Percentiles rank a stretch among this genome's conserved stretches.
These are phyloP conservation scores for Pleurotus djamor DNA, from an alignment of 768 basidiomycete genomes.

Conservation along the genomic window DNA sequence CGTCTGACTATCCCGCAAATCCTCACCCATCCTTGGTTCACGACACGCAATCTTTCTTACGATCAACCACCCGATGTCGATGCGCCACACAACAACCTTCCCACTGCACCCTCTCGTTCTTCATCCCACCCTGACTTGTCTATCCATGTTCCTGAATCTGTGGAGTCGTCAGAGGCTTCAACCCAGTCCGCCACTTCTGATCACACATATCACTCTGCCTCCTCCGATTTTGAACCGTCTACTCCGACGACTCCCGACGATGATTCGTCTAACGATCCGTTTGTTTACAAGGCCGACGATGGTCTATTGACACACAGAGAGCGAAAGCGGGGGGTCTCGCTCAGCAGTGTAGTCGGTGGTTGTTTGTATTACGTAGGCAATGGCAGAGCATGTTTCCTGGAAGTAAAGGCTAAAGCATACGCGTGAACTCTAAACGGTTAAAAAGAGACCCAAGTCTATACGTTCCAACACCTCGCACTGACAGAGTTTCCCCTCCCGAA, in stretches of 20 bases:
- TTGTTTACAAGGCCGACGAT: conserved; percentile 24
- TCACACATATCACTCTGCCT: conserved; percentile 27
- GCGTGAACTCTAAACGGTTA: too few species aligned
- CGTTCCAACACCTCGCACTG: too few species aligned
- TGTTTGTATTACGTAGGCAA: too few species aligned
- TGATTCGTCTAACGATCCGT: conserved; percentile 34
- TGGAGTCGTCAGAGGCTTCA: conserved; percentile 42
- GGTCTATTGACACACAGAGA: conserved; percentile 23
- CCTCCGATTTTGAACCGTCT: conserved; percentile 38
- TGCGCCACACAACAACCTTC: background rate
- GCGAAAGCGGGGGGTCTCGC: too few species aligned
- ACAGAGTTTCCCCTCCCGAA: too few species aligned
- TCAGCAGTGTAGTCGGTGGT: too few species aligned
- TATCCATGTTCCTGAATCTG: conserved; percentile 1
- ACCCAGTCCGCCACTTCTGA: conserved; percentile 55
- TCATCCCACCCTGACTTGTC: conserved; percentile 8
- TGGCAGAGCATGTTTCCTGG: too few species aligned
- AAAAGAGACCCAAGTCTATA: too few species aligned
- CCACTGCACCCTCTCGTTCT: background rate
- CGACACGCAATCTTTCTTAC: conserved; percentile 18
- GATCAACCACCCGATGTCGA: background rate
- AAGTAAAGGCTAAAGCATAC: too few species aligned
- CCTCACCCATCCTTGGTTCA: conserved; percentile 86
- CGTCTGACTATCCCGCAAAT: conserved; percentile 85
- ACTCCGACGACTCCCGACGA: conserved; percentile 61